Conservation (phyloP, 768 basidiomycete species). For the Leccinellum luteum region DNA sequence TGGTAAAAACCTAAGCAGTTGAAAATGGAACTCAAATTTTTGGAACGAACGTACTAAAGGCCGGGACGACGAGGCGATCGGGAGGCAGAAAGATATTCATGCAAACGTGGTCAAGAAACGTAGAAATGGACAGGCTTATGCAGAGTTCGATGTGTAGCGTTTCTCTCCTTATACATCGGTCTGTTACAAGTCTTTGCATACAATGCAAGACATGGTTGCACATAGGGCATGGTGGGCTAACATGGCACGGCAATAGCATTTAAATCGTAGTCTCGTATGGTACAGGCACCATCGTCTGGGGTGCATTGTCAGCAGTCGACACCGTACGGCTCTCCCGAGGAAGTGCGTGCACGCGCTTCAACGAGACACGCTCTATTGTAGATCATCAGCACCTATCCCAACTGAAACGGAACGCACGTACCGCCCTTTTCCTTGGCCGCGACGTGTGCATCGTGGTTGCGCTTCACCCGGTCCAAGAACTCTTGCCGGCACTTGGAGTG, state of each 20-base stretch:
- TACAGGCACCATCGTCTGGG: constrained; percentile 91
- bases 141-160: no score
- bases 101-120: no score
- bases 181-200: neutral
- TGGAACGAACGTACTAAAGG: no score
- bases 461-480: constrained; percentile 94
- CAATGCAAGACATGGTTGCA: constrained; percentile 20
- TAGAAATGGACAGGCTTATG: no score
- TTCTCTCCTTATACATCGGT: no score
- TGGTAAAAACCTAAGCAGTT: no score
- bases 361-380: constrained; percentile 64
- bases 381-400: neutral
- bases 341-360: constrained; percentile 82
- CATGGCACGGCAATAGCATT: constrained; percentile 30
- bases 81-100: no score
- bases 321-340: constrained; percentile 82
- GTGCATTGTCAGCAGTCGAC: constrained; percentile 68
- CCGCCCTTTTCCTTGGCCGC: constrained; percentile 88
- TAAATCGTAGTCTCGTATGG: constrained; percentile 97
- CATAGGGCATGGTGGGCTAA: constrained; percentile 18
- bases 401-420: constrained; percentile 38
- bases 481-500: constrained; percentile 98
- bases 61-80: no score
- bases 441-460: constrained; percentile 78
- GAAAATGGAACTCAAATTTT: no score